Evolutionary conservation across 306 rosid species (phyloP).

Genomic region (Begonia peltatifolia): DNA sequence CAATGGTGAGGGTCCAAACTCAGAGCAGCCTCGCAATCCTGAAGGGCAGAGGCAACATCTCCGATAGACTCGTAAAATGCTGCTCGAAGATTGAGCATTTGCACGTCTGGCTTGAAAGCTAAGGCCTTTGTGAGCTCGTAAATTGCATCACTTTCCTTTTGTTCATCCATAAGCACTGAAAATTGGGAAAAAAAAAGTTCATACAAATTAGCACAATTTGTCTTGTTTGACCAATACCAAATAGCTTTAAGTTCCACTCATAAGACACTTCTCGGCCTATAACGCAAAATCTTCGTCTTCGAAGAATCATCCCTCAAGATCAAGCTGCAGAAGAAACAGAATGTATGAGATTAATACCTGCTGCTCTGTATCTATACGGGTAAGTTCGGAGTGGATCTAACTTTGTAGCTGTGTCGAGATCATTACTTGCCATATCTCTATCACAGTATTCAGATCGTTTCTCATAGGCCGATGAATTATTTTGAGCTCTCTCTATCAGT

Average conservation of each 20-base stretch:
- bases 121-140: conserved; percentile 64
- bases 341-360: conserved; percentile 31
- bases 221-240: too few relatives aligned
- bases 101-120: conserved; percentile 62
- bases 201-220: conserved; percentile 1
- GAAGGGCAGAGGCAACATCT: conserved; percentile 36
- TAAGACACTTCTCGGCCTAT: not conserved
- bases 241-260: not conserved
- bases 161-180: conserved; percentile 90
- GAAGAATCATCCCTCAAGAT: not conserved
- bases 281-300: conserved; percentile 8
- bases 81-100: conserved; percentile 79
- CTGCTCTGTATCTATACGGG: conserved; percentile 94
- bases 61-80: conserved; percentile 70
- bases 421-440: conserved; percentile 89
- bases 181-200: not conserved
- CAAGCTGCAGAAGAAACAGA: conserved; percentile 2
- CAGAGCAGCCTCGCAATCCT: conserved; percentile 79
- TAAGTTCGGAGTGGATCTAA: conserved; percentile 84
- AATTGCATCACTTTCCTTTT: conserved; percentile 74
- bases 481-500: conserved; percentile 71
- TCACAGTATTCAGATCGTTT: conserved; percentile 93
- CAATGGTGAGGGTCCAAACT: conserved; percentile 61
- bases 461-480: conserved; percentile 83
- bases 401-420: conserved; percentile 59